Percentiles rank a stretch among this genome's conserved stretches.
Conservation (phyloP, 2,329 filamentous ascomycete genomes). For the Alternaria viburni region DNA sequence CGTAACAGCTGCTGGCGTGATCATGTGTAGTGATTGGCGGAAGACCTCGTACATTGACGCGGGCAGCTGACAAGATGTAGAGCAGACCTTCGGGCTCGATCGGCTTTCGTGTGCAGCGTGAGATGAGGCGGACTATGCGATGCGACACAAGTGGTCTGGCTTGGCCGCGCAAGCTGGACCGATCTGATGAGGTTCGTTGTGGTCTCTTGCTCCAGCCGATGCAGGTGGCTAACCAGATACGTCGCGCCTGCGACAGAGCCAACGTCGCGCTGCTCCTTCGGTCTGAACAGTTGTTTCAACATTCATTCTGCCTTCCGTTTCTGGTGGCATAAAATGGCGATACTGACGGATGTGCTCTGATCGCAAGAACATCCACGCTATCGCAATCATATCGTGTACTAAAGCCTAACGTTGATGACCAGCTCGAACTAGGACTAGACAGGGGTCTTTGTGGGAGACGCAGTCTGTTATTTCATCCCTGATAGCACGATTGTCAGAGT, state of each 20-base stretch:
- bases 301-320: background rate
- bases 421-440: background rate
- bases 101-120: background rate
- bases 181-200: background rate
- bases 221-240: background rate
- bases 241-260: background rate
- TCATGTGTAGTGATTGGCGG: too few relatives aligned
- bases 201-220: background rate
- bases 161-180: background rate
- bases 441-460: accelerated
- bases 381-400: background rate
- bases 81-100: background rate
- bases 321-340: background rate
- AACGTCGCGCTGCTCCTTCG: background rate
- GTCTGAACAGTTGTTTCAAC: background rate
- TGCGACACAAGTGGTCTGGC: background rate
- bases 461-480: background rate
- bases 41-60: background rate
- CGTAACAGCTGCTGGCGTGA: too few relatives aligned
- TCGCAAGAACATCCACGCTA: background rate
- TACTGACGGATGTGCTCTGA: background rate
- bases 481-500: accelerated
- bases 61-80: background rate
- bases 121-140: background rate
- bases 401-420: background rate